Evolutionary conservation across 176 grass and related monocot genomes (phyloP).

Genomic region (Puccinellia tenuiflora): DNA sequence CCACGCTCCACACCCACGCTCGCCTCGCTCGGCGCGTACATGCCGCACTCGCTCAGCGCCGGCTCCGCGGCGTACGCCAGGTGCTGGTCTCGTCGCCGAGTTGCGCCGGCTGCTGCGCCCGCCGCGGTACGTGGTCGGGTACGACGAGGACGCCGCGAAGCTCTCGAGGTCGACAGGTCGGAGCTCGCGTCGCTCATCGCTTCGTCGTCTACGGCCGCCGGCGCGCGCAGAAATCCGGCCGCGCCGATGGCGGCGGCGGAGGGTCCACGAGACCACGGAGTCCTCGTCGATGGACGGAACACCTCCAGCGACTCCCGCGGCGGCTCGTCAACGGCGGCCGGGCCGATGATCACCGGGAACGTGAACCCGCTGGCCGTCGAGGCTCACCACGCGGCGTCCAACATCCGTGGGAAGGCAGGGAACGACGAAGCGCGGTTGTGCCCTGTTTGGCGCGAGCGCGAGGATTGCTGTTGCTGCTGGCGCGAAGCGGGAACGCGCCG

Average conservation of each 20-base stretch:
- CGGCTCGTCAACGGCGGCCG: constrained; percentile 18
- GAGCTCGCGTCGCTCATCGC: constrained; percentile 67
- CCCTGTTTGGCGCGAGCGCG: not conserved
- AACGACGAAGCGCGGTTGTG: not conserved
- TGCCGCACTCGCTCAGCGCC: constrained; percentile 50
- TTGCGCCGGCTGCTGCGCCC: constrained; percentile 39
- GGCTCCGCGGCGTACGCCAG: constrained; percentile 17
- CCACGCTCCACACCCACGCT: constrained; percentile 77
- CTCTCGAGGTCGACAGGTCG: constrained; percentile 75
- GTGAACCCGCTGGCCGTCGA: constrained; percentile 20
- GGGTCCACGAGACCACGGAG: constrained; percentile 29
- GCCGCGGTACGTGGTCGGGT: constrained; percentile 43
- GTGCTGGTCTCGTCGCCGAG: constrained; percentile 34
- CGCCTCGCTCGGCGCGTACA: constrained; percentile 69
- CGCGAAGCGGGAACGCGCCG: constrained; percentile 22
- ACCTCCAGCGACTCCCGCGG: constrained; percentile 63
- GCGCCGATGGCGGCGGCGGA: not conserved
- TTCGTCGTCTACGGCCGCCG: constrained; percentile 25
- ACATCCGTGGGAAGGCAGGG: constrained; percentile 2
- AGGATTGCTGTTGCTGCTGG: not conserved
- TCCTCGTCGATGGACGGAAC: constrained; percentile 52
- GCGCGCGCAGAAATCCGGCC: not conserved
- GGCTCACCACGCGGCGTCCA: constrained; percentile 23
- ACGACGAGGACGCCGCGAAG: constrained; percentile 46
- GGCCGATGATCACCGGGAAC: constrained; percentile 28